These are phyloP conservation scores for Ophiostoma himal-ulmi DNA, from an alignment of 2,329 filamentous ascomycete species.

Conservation along the genomic window DNA sequence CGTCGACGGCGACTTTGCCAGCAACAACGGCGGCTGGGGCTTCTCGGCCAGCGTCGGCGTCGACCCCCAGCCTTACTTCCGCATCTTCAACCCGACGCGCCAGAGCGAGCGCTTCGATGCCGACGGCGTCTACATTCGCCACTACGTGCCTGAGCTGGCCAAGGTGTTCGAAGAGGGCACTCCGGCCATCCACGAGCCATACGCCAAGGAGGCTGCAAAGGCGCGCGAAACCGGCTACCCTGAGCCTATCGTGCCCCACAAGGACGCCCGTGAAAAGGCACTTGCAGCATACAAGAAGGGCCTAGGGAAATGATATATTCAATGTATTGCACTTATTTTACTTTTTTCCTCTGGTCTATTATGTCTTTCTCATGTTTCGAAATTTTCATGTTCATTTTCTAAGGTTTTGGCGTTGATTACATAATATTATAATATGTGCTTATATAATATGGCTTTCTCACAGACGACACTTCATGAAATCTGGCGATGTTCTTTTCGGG, in stretches of 20 bases:
- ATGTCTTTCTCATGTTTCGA: not conserved
- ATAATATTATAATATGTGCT: not conserved
- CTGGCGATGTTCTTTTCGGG: not conserved
- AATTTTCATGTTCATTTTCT: no score
- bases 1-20: slow-evolving; percentile 73
- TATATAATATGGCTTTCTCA: not conserved
- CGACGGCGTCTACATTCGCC: slow-evolving; percentile 71
- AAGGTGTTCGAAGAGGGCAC: slow-evolving; percentile 54
- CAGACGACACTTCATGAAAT: not conserved
- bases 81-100: slow-evolving; percentile 79
- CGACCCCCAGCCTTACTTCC: slow-evolving; percentile 67
- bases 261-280: slow-evolving; percentile 54
- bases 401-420: no score
- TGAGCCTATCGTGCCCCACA: slow-evolving; percentile 67
- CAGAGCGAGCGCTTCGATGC: slow-evolving; percentile 85
- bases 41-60: slow-evolving; percentile 38
- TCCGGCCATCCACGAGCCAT: slow-evolving; percentile 75
- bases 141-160: slow-evolving; percentile 72
- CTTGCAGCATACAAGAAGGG: slow-evolving; percentile 30
- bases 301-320: not conserved
- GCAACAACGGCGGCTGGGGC: slow-evolving; percentile 64
- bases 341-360: not conserved
- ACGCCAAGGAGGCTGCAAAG: slow-evolving; percentile 48
- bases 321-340: not conserved
- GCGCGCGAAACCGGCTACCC: slow-evolving; percentile 69